Percentiles rank a stretch among this genome's conserved stretches.
phyloP scores from a whole-genome alignment of 495 filamentous ascomycete species.

The Neurospora sp. region DNA sequence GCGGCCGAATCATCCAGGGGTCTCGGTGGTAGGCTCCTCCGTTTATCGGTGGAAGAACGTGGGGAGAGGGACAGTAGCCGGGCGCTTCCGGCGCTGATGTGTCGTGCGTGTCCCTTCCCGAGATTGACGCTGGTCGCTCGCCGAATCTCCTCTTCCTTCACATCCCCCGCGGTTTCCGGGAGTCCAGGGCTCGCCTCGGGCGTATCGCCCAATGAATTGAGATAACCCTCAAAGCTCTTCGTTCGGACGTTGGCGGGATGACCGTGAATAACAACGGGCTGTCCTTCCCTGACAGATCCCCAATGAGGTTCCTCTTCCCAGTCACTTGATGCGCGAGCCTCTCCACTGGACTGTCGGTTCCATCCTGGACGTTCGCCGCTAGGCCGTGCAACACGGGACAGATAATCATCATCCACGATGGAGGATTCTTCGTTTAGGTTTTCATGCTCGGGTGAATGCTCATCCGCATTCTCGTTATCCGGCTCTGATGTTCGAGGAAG shows the following conservation, averaged over 20 bases:
- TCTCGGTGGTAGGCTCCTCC: constrained; percentile 12
- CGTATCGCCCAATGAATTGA: constrained; percentile 40
- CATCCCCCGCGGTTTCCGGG: constrained; percentile 9
- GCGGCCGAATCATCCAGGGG: constrained; percentile 1
- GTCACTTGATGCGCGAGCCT: constrained; percentile 38
- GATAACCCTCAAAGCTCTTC: constrained; percentile 51
- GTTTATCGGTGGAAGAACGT: constrained; percentile 35
- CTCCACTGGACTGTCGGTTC: constrained; percentile 35
- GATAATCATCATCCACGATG: constrained; percentile 55
- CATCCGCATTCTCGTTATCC: constrained; percentile 12
- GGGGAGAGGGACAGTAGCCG: constrained; percentile 55
- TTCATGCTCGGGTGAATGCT: constrained; percentile 7
- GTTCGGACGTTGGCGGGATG: constrained; percentile 17
- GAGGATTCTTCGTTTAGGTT: constrained; percentile 46
- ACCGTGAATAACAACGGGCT: constrained; percentile 28
- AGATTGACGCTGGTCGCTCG: constrained; percentile 58
- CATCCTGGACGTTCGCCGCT: constrained; percentile 44
- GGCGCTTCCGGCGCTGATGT: constrained; percentile 65
- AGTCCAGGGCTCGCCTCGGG: constrained; percentile 17
- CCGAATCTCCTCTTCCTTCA: constrained; percentile 37
- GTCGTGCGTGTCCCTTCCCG: constrained; percentile 52
- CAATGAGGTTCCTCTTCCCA: constrained; percentile 35
- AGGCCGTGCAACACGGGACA: constrained; percentile 43
- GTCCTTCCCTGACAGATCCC: constrained; percentile 31
- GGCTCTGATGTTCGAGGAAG: constrained; percentile 30